Evolutionary conservation across 768 basidiomycete genomes (phyloP).

Genomic region (Pleurotus sapidus): DNA sequence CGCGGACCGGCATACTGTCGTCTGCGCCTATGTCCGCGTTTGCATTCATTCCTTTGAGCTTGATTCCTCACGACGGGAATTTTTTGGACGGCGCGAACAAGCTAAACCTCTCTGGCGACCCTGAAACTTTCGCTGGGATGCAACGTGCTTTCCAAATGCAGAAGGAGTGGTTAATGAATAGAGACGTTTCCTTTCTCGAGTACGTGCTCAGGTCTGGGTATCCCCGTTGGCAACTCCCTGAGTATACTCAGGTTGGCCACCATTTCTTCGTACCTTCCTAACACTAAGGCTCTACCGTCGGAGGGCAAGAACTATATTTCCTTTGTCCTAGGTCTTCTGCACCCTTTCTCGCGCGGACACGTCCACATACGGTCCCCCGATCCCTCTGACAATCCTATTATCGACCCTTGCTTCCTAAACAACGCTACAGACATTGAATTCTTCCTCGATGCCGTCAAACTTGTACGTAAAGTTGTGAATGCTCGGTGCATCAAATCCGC

Average conservation of each 20-base stretch:
- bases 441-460: conserved; percentile 17
- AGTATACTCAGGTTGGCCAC: background rate
- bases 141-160: background rate
- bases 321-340: conserved; percentile 20
- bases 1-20: background rate
- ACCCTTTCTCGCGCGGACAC: conserved; percentile 37
- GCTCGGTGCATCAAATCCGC: conserved; percentile 1
- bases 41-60: background rate
- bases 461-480: conserved; percentile 12
- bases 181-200: background rate
- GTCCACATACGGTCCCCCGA: conserved; percentile 24
- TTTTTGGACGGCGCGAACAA: background rate
- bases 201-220: background rate
- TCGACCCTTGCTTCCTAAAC: conserved; percentile 16
- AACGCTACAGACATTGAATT: conserved; percentile 20
- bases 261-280: background rate
- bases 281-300: conserved; percentile 9
- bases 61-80: background rate
- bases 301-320: conserved; percentile 19
- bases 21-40: conserved; percentile 4
- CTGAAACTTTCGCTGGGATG: background rate
- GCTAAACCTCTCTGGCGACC: background rate
- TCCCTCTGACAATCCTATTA: conserved; percentile 12
- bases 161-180: background rate
- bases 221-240: no score